These are phyloP conservation scores for Collybiopsis confluens DNA, from an alignment of 768 basidiomycete species.

Conservation along the genomic window DNA sequence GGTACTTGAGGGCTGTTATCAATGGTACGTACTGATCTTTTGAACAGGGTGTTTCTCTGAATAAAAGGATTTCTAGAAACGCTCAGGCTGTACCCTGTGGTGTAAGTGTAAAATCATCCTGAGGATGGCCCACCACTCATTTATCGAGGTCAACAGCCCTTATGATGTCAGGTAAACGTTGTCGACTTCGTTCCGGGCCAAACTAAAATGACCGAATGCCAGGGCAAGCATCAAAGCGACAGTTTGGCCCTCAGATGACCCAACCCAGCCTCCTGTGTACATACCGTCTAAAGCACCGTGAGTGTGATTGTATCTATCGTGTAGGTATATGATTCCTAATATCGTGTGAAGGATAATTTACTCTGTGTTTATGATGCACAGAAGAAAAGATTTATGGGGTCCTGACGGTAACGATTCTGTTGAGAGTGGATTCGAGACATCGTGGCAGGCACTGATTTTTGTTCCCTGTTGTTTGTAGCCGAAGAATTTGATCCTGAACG, in stretches of 20 bases:
- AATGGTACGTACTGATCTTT: slow-evolving; percentile 39
- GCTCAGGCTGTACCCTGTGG: slow-evolving; percentile 49
- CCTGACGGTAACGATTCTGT: slow-evolving; percentile 46
- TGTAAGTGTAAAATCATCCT: too few species aligned
- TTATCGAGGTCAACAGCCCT: slow-evolving; percentile 29
- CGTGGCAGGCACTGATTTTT: too few species aligned
- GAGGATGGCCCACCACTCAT: too few species aligned
- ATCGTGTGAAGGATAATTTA: slow-evolving; percentile 32
- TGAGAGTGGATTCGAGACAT: not conserved
- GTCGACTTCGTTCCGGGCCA: too few species aligned
- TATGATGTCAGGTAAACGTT: not conserved
- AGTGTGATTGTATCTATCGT: not conserved
- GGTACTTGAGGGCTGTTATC: slow-evolving; percentile 59
- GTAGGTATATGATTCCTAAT: slow-evolving; percentile 27
- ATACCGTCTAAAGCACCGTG: slow-evolving; percentile 26
- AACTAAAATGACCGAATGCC: too few species aligned
- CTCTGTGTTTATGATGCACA: slow-evolving; percentile 51
- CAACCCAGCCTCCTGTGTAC: slow-evolving; percentile 23
- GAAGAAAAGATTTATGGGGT: slow-evolving; percentile 61
- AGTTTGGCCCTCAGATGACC: slow-evolving; percentile 19
- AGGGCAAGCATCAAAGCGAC: slow-evolving; percentile 27
- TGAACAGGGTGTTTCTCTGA: not conserved
- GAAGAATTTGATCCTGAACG: slow-evolving; percentile 60
- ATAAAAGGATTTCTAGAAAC: slow-evolving; percentile 31
- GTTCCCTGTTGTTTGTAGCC: too few species aligned